Evolutionary conservation across 768 basidiomycete genomes (phyloP).

Genomic region (Hygrophorus pudorinus): DNA sequence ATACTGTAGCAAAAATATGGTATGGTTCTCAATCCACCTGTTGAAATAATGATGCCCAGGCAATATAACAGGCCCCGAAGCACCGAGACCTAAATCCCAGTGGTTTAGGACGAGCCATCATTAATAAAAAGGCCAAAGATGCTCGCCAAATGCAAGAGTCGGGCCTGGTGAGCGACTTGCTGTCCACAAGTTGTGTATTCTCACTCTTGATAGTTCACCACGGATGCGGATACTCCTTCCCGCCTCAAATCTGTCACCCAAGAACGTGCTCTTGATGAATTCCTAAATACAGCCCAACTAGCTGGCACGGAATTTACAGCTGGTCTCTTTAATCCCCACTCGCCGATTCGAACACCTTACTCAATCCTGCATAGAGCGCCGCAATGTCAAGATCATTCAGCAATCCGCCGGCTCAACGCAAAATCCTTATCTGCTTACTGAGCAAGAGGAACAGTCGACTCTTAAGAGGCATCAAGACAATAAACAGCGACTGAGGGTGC

Average conservation of each 20-base stretch:
- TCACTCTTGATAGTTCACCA: constrained; percentile 24
- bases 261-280: constrained; percentile 92
- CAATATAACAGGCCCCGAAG: neutral
- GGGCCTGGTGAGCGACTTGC: constrained; percentile 43
- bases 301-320: constrained; percentile 96
- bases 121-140: constrained; percentile 82
- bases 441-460: constrained; percentile 71
- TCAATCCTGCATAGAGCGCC: constrained; percentile 40
- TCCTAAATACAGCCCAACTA: constrained; percentile 87
- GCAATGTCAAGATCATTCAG: constrained; percentile 72
- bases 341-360: neutral
- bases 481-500: constrained; percentile 70
- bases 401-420: constrained; percentile 43
- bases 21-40: neutral
- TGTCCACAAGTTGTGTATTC: constrained; percentile 4
- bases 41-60: neutral
- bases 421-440: constrained; percentile 81
- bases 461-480: constrained; percentile 68
- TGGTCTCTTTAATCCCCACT: constrained; percentile 37
- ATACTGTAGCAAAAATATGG: too few species aligned
- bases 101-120: constrained; percentile 91
- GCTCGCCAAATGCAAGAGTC: constrained; percentile 51
- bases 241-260: constrained; percentile 90
- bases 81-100: constrained; percentile 56
- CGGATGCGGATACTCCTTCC: constrained; percentile 57